Evolutionary conservation across 169 alveolate genomes (phyloP), one percentile per base, ranked within the genome.

Genomic region (Eimeria tenella): DNA sequence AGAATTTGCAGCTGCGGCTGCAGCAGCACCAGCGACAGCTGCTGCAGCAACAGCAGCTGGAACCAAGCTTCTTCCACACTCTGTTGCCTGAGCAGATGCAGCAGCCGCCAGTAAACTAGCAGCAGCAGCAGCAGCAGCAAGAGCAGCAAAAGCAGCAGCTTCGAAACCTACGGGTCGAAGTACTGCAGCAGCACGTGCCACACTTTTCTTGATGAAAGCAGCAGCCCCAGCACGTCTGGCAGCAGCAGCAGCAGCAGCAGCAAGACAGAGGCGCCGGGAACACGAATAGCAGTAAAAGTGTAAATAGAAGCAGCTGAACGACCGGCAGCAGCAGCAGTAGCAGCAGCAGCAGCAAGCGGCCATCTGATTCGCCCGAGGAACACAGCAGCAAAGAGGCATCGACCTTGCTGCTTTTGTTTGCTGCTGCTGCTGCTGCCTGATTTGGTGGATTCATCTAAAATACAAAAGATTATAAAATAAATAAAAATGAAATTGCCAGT

Each of bases 31-130:
- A 3, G 68, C 68, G 19, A 3, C 68, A 58, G 68, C 68, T 58
- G 68, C 68, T 58, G 68, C 68, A 58, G 68, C 68, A 58, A 58
- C 68, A 58, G 68, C 68, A 58, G 19, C 68, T 58, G 68, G 21
- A 10, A 10, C 68, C 68, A 31, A 31, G 42, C 42, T 58, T 58
- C 21, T 3, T 58, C 21, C 68, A 3, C 68, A 17, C 5, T 3
- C 68, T 11, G 3, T 3, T 58, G 68, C 68, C 11, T 1, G 21
- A 58, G 68, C 11, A 58, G 68, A 10, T 58, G 68, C 19, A 17
- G 68, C 68, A 58, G 19, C 19, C 68, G 1, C 2, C 19, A 58
- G 68, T 11, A 17, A 58, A 58, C 19, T 58, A 58, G 68, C 68
- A 58, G 68, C 68, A 58, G 68, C 68, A 58, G 68, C 68, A 58